A percentile compares a stretch with the other conserved stretches of the same genome.
Evolutionary conservation across 768 basidiomycete species (phyloP).

Genomic region (Suillus americanus): DNA sequence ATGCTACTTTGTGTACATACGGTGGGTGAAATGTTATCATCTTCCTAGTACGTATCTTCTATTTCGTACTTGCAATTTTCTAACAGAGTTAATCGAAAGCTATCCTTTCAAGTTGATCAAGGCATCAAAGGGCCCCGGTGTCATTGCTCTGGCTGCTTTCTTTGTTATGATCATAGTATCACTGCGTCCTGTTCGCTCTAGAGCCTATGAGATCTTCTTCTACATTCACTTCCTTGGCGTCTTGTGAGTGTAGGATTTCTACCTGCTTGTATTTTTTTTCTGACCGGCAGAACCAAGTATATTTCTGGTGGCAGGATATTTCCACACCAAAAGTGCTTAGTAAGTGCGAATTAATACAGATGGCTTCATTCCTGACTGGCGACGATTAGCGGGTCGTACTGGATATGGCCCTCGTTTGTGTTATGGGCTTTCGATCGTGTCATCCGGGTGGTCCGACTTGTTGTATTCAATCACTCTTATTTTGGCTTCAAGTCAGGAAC

Average conservation of each 20-base stretch:
- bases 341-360: constrained; percentile 9
- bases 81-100: constrained; percentile 6
- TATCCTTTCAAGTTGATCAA: too few species aligned
- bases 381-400: constrained; percentile 24
- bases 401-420: constrained; percentile 50
- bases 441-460: constrained; percentile 39
- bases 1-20: constrained; percentile 51
- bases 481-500: too few species aligned
- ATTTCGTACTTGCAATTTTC: neutral
- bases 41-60: constrained; percentile 7
- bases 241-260: constrained; percentile 30
- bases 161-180: constrained; percentile 45
- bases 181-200: constrained; percentile 45
- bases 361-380: neutral
- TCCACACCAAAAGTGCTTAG: constrained; percentile 32
- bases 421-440: constrained; percentile 55
- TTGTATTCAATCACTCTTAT: too few species aligned
- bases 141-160: constrained; percentile 38
- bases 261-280: neutral
- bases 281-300: constrained; percentile 18
- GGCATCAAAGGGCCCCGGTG: constrained; percentile 31
- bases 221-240: constrained; percentile 44
- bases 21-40: constrained; percentile 17
- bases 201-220: constrained; percentile 53
- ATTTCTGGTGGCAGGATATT: constrained; percentile 40